A percentile compares a stretch with the other conserved stretches of the same genome.
phyloP scores from a whole-genome alignment of 164 flowering plant genomes.

The Akebia trifoliata region DNA sequence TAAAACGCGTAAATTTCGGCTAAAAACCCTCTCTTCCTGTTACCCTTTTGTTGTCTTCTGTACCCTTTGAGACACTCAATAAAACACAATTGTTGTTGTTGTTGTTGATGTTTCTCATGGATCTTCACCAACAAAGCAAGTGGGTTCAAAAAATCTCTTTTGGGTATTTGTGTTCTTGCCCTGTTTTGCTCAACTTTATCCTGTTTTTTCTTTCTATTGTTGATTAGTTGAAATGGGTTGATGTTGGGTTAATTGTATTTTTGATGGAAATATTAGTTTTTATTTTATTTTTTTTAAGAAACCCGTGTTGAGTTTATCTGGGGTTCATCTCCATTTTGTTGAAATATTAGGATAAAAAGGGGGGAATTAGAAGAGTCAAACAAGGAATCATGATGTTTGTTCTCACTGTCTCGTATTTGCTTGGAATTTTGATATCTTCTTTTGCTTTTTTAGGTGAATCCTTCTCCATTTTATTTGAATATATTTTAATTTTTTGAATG shows the following conservation, averaged over 20 bases:
- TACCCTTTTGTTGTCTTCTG: background rate
- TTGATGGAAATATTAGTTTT: background rate
- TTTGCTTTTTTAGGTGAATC: background rate
- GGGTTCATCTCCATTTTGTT: constrained; percentile 3
- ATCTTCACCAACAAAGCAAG: constrained; percentile 9
- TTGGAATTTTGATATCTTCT: background rate
- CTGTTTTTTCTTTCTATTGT: background rate
- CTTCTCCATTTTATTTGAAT: background rate
- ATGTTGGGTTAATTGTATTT: background rate
- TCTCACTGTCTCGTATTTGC: background rate
- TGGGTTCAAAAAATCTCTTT: background rate
- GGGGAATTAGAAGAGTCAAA: background rate
- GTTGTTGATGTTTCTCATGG: background rate
- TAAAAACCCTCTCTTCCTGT: background rate
- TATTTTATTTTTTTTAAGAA: background rate
- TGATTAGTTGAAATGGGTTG: constrained; percentile 2
- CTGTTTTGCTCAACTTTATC: background rate
- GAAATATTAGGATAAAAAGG: background rate
- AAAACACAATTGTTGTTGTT: background rate
- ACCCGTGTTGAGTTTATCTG: constrained; percentile 8
- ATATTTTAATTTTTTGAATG: background rate
- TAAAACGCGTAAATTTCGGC: constrained; percentile 15
- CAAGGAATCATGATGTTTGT: constrained; percentile 1
- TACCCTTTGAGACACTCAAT: background rate
- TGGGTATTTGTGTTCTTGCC: constrained; percentile 12